These are phyloP conservation scores for Saturnispora sanitii DNA, from an alignment of 805 yeast species.

Conservation along the genomic window DNA sequence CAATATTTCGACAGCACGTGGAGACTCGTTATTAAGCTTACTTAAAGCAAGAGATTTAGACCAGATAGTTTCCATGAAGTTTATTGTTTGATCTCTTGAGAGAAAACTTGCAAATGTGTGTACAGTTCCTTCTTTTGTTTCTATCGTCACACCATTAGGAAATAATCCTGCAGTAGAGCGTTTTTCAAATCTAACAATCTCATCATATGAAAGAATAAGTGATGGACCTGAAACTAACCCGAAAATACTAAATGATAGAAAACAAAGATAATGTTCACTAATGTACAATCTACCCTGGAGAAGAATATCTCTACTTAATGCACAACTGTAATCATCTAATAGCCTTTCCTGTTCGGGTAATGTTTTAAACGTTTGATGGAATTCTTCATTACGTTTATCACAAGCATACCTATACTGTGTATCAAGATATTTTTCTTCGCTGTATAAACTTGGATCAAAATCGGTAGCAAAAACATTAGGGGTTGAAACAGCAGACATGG, in stretches of 20 bases:
- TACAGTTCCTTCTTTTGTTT: constrained; percentile 49
- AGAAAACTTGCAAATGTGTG: constrained; percentile 83
- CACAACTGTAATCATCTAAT: constrained; percentile 84
- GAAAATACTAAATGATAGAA: constrained; percentile 64
- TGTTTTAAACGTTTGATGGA: constrained; percentile 63
- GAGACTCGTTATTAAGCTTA: constrained; percentile 18
- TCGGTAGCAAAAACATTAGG: too few species aligned
- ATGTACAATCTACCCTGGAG: constrained; percentile 82
- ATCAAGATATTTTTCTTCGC: constrained; percentile 46
- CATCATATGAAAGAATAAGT: constrained; percentile 59
- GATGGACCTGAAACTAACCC: constrained; percentile 75
- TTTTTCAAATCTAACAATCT: constrained; percentile 66
- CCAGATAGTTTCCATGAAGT: constrained; percentile 65
- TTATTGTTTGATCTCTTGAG: constrained; percentile 68
- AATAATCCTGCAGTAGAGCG: constrained; percentile 80
- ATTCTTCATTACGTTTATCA: constrained; percentile 56
- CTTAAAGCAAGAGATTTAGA: constrained; percentile 32
- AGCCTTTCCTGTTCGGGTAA: constrained; percentile 62
- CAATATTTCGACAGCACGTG: constrained; percentile 19
- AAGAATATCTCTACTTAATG: constrained; percentile 75
- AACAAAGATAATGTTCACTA: constrained; percentile 69
- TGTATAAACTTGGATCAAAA: constrained; percentile 38
- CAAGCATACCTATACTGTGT: constrained; percentile 59
- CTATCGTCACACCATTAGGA: constrained; percentile 77
- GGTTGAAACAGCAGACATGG: constrained; percentile 24